Evolutionary conservation across 202 grass and related monocot genomes (phyloP).

Genomic region (Brachypodium distachyon): DNA sequence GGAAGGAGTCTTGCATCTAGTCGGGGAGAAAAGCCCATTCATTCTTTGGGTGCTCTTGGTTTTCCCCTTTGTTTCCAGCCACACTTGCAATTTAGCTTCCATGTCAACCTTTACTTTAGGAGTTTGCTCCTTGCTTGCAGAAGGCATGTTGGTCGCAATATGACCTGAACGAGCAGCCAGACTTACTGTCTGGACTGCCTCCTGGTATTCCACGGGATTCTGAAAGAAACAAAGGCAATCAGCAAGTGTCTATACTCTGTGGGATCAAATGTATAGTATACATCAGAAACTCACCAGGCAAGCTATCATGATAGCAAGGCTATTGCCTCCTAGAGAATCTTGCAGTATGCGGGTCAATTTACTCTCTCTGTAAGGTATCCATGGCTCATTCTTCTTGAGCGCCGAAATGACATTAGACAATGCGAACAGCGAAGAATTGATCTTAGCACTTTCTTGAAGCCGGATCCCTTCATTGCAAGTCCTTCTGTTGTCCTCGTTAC

Average conservation of each 20-base stretch:
- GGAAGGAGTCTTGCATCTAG: constrained; percentile 41
- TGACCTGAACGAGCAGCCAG: constrained; percentile 67
- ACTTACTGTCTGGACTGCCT: constrained; percentile 69
- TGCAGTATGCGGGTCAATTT: constrained; percentile 87
- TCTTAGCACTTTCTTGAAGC: constrained; percentile 90
- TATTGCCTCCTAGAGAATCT: constrained; percentile 85
- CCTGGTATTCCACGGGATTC: constrained; percentile 80
- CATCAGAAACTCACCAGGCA: constrained; percentile 53
- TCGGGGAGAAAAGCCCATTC: constrained; percentile 49
- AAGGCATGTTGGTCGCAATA: constrained; percentile 41
- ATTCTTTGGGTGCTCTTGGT: constrained; percentile 59
- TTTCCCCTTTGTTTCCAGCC: constrained; percentile 89
- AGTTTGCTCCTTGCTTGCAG: constrained; percentile 53
- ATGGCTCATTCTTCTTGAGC: constrained; percentile 61
- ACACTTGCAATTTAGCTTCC: constrained; percentile 72
- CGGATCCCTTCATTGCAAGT: constrained; percentile 71
- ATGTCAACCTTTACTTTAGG: constrained; percentile 83
- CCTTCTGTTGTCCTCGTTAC: constrained; percentile 82
- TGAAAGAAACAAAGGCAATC: constrained; percentile 34
- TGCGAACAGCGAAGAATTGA: constrained; percentile 81
- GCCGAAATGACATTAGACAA: constrained; percentile 90
- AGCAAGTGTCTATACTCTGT: neutral
- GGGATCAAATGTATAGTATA: neutral
- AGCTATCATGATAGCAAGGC: constrained; percentile 73
- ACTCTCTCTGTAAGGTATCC: constrained; percentile 82